Evolutionary conservation across 2,329 filamentous ascomycete species (phyloP).

Genomic region (Sarocladiaceae sp.): DNA sequence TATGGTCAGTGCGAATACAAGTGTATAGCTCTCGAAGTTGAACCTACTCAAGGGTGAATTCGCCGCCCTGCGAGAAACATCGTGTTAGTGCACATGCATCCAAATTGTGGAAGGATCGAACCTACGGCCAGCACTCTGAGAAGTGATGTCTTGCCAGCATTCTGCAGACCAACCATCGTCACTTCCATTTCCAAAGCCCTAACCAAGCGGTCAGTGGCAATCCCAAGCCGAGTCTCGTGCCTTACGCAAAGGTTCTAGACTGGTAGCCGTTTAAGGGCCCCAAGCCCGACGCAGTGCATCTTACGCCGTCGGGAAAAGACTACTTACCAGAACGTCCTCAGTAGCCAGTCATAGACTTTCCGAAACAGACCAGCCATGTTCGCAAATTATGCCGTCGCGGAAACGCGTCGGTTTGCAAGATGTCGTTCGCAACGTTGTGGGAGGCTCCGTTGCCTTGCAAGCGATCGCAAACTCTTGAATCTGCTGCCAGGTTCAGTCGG

Average conservation of each 20-base stretch:
- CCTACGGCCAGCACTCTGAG: conserved; percentile 92
- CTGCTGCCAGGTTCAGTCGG: too few species aligned
- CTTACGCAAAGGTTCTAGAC: not conserved
- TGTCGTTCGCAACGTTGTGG: too few species aligned
- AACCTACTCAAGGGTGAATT: conserved; percentile 96
- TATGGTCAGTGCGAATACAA: conserved; percentile 9
- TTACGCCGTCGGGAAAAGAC: not conserved
- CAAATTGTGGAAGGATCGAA: conserved; percentile 15
- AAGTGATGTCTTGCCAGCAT: conserved; percentile 95
- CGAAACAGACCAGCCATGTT: conserved; percentile 88
- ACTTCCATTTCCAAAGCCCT: conserved; percentile 99
- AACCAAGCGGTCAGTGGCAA: not conserved
- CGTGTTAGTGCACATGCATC: conserved; percentile 8
- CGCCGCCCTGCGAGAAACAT: conserved; percentile 69
- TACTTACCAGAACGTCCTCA: conserved; percentile 93
- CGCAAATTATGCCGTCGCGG: not conserved
- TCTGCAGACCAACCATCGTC: conserved; percentile 97
- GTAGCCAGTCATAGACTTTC: conserved; percentile 95
- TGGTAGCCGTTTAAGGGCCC: conserved; percentile 8
- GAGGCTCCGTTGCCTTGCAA: too few species aligned
- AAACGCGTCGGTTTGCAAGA: too few species aligned
- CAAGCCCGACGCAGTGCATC: not conserved
- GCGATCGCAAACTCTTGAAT: too few species aligned
- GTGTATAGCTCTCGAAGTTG: not conserved
- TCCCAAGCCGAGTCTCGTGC: not conserved